Percentiles rank a stretch among this genome's conserved stretches.
Evolutionary conservation across 768 basidiomycete species (phyloP).

Genomic region (Pulveroboletus sp.): DNA sequence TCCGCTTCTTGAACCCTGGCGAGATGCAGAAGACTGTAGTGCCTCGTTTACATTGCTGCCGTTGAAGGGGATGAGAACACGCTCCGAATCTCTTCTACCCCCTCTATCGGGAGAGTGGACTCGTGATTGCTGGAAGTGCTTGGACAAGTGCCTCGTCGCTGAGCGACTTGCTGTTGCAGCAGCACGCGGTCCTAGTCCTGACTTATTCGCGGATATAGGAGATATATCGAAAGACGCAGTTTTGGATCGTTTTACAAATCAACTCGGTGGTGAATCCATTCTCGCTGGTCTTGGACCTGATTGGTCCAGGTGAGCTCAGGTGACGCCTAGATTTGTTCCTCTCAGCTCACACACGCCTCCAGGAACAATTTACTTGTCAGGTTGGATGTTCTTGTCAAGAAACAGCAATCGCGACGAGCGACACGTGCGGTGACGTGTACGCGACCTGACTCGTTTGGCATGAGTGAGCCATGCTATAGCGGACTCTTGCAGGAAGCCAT

Average conservation of each 20-base stretch:
- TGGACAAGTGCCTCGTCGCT: conserved; percentile 77
- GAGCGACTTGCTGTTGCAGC: conserved; percentile 51
- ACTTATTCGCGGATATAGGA: conserved; percentile 47
- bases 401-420: conserved; percentile 20
- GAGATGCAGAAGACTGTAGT: conserved; percentile 25
- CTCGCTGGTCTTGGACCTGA: conserved; percentile 39
- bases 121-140: conserved; percentile 72
- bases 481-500: conserved; percentile 35
- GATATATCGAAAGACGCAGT: conserved; percentile 53
- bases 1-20: conserved; percentile 26
- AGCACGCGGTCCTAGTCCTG: conserved; percentile 23
- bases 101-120: conserved; percentile 45
- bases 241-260: conserved; percentile 50
- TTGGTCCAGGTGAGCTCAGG: conserved; percentile 52
- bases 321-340: background rate
- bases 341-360: background rate
- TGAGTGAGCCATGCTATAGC: conserved; percentile 50
- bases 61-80: conserved; percentile 1
- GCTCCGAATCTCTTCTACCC: background rate
- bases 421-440: background rate
- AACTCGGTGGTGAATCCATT: conserved; percentile 43
- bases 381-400: conserved; percentile 30
- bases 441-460: conserved; percentile 5
- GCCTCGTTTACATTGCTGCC: conserved; percentile 17
- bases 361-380: conserved; percentile 25